phyloP scores from a whole-genome alignment of 805 yeast species.

The Candida railenensis region DNA sequence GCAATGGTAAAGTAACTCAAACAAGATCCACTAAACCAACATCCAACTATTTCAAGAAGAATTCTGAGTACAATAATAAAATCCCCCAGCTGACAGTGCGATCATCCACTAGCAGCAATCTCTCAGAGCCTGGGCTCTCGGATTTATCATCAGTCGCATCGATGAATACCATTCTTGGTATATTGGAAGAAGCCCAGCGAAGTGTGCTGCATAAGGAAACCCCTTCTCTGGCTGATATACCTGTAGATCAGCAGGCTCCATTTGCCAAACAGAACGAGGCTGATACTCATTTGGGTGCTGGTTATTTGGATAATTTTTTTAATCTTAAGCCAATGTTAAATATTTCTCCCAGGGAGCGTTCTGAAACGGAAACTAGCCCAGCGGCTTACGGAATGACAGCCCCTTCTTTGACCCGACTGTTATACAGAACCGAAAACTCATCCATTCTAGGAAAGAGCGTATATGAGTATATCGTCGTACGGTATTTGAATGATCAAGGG shows the following conservation, averaged over 20 bases:
- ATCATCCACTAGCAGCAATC: neutral
- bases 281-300: neutral
- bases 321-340: neutral
- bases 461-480: conserved; percentile 6
- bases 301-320: neutral
- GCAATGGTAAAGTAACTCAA: neutral
- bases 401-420: neutral
- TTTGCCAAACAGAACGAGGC: too few species aligned
- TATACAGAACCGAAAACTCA: neutral
- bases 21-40: neutral
- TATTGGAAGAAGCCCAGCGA: conserved; percentile 4
- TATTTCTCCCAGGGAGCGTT: neutral
- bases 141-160: conserved; percentile 5
- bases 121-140: neutral
- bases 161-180: conserved; percentile 6
- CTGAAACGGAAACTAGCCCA: too few species aligned
- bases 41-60: neutral
- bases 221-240: neutral
- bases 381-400: neutral
- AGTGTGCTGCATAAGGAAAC: neutral
- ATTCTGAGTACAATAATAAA: neutral
- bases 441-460: conserved; percentile 13
- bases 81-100: neutral
- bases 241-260: neutral
- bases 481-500: conserved; percentile 1